Evolutionary conservation across 441 rosid genomes (phyloP), one percentile per base, ranked within the genome.

Genomic region (Populus trichocarpa): DNA sequence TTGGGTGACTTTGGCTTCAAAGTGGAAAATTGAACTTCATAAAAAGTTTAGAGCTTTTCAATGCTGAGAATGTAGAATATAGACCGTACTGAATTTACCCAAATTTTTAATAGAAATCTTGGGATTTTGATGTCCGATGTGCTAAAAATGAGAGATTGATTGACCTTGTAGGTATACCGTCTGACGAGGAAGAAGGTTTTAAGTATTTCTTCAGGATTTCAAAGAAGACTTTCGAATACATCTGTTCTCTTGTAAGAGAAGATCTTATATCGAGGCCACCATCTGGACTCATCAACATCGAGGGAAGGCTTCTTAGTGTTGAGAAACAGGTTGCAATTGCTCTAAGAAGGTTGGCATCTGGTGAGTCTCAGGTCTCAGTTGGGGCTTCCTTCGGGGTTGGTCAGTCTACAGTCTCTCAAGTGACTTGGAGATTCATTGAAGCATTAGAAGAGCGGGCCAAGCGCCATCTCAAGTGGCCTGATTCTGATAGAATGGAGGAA

Each of bases 341-440:
- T 70, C 77, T 91, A 77, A 85, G 92, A 80, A 87, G 96, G 85
- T 71, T 88, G 25, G 82, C 89, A 81, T 88, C 93, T 8, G 93
- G 96, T 18, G 88, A 87, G 5, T 90, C 96, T 12, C 80, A 88
- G 8, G 87, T 88, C 70, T 71, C 83, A 0, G 81, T 90, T 67
- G 96, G 90, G 12, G 91, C 90, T 77, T 83, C 82, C 3, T 86
- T 90, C 7, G 89, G 96, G 65, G 81, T 91, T 73, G 88, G 78
- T 77, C 93, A 88, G 85, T 87, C 91, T 4, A 91, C 89, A 5
- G 93, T 91, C 76, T 88, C 89, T 50, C 93, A 91, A 85, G 89
- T 89, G 59, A 90, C 96, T 50, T 91, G 93, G 92, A 92, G 90
- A 59, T 90, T 91, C 71, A 89, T 91, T 9, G 90, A 90, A 82